phyloP scores from a whole-genome alignment of 2,329 filamentous ascomycete genomes.

The Aspergillus awamori region DNA sequence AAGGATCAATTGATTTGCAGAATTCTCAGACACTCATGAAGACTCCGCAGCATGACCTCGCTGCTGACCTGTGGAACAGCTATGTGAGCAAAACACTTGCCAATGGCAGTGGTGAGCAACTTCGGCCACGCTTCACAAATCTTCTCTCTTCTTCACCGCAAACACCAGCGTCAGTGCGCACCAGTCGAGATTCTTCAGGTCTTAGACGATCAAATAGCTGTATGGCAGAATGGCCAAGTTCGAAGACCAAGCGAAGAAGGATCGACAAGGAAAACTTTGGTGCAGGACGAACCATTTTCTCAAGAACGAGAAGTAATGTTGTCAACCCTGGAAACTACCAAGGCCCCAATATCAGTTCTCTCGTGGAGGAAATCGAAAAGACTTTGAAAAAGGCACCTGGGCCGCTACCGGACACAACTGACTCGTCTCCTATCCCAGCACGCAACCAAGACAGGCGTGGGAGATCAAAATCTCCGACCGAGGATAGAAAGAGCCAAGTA shows the following conservation, averaged over 20 bases:
- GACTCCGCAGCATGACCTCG: conserved; percentile 71
- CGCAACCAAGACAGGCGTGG: conserved; percentile 34
- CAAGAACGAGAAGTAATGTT: conserved; percentile 44
- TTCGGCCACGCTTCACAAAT: conserved; percentile 63
- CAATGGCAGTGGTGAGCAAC: conserved; percentile 49
- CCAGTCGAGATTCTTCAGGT: conserved; percentile 49
- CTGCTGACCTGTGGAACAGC: conserved; percentile 75
- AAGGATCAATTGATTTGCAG: conserved; percentile 59
- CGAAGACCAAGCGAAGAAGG: conserved; percentile 65
- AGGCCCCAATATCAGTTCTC: conserved; percentile 54
- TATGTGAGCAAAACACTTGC: conserved; percentile 61
- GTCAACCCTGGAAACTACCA: conserved; percentile 43
- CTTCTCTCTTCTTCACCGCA: conserved; percentile 73
- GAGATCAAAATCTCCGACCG: conserved; percentile 37
- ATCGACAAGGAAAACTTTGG: conserved; percentile 53
- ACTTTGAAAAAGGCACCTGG: conserved; percentile 44
- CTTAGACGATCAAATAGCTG: conserved; percentile 70
- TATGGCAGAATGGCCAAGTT: conserved; percentile 67
- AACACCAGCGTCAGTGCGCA: conserved; percentile 54
- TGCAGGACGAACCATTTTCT: conserved; percentile 51
- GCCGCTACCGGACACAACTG: conserved; percentile 39
- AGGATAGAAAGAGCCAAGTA: conserved; percentile 15
- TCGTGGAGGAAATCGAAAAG: conserved; percentile 68
- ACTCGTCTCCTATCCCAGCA: conserved; percentile 48
- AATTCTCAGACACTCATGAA: conserved; percentile 62